phyloP scores from a whole-genome alignment of 306 rosid genomes.

The cucumber (Cucumis sativus) region Cucumber_9930_V3 NC_026655.2:25917501-25918000 shows the following conservation, averaged over 20 bases:
- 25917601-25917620: not conserved
- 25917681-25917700: not conserved
- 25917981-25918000: no score
- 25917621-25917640: not conserved
- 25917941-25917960: no score
- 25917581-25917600: not conserved
- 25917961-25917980: no score
- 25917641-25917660: not conserved
- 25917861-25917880: not conserved
- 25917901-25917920: no score
- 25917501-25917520: constrained; percentile 33
- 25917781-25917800: not conserved
- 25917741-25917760: not conserved
- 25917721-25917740: not conserved
- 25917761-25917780: not conserved
- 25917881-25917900: no score
- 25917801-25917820: not conserved
- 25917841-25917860: not conserved
- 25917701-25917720: not conserved
- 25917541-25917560: not conserved
- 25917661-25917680: not conserved
- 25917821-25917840: not conserved
- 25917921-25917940: no score
- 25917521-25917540: not conserved
- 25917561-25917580: not conserved